Base-by-base conservation (phyloP, 1,139 yeast species). In the Ashbya aceris region DNA sequence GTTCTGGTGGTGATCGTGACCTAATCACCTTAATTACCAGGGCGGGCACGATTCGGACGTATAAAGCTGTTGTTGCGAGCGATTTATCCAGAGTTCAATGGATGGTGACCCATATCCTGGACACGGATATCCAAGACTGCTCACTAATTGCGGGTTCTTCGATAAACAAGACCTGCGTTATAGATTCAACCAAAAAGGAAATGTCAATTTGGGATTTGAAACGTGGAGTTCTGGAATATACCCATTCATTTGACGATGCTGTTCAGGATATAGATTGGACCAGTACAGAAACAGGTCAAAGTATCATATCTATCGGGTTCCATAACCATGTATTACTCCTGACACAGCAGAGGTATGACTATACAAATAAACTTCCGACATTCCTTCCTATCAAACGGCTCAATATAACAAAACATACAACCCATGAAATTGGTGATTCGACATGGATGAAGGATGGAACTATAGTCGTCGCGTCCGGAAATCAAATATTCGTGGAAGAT, bases 391-490 rank as follows among this genome's bases (percentile, higher is more conserved):
- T 89, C 47, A 81, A 85, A 53, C 74, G 74, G 44, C 74, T 87
- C 36, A 89, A 83, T 54, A 76, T 89, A 2, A 70, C 78, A 2
- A 70, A 71, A 36, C 83, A 73, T 55, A 86, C 96, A 0, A 69
- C 83, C 0, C 96, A 87, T 60, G 71, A 69, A 14, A 86, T 89
- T 48, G 96, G 95, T 4, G 96, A 89, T 58, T 82, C 93, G 31
- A 70, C 83, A 8, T 89, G 96, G 96, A 66, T 89, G 45, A 71
- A 74, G 43, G 77, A 80, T 51, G 95, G 95, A 1, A 74, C 78
- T 29, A 70, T 87, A 47, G 89, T 85, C 1, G 76, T 85, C 44
- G 96, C 93, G 4, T 73, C 93, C 14, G 96, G 97, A 1, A 89
- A 89, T 58, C 96, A 87, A 58, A 71, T 89, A 40, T 86, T 83